Base-by-base conservation (phyloP, 2,329 filamentous ascomycete genomes). In the Pestalotiopsis sp. region DNA sequence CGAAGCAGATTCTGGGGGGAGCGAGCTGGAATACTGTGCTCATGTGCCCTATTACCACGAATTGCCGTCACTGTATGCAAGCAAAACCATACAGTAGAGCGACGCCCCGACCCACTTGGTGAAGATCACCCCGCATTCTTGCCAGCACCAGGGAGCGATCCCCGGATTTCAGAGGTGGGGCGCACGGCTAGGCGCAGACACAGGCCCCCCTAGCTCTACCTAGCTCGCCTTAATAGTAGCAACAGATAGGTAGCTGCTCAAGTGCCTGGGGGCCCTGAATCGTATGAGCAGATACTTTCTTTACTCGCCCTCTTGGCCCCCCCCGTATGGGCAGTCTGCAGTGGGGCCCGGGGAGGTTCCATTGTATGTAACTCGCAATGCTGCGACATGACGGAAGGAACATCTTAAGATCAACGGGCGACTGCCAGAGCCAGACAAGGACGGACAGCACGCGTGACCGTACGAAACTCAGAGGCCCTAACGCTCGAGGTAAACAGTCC, bases 341-440 rank as follows among this genome's bases (percentile, higher is more conserved):
- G 62, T 56, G 45, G 39, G 45, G 52, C 45, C 20, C 20, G n/a
- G 52, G 20, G 31, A 52, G 45, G 45, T 52, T 27, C 27, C 45
- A n/a, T 41, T 31, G 64, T 66, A 66, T 31, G 64, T 66, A 66
- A 36, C 56, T 66, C 38, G 14, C 27, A 27, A 59, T n/a, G 27
- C 64, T 66, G 64, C 56, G 31, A 49, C 64, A 66, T 66, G 64
- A 66, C 64, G 52, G 64, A 66, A 60, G 56, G 56, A 41, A 66
- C 64, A 66, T 66, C 64, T 25, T 59, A 56, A 66, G 64, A 66
- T 66, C 64, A 56, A 59, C 64, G 56, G 56, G 56, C 56, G 64
- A 66, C 64, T 60, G 36, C 52, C 64, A 45, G 41, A 36, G 13
- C 41, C 41, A 45, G 17, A 13, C 41, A 52, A 20, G 17, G 20